Base-by-base conservation (phyloP, 164 flowering plant genomes). In the Annona squamosa region DNA sequence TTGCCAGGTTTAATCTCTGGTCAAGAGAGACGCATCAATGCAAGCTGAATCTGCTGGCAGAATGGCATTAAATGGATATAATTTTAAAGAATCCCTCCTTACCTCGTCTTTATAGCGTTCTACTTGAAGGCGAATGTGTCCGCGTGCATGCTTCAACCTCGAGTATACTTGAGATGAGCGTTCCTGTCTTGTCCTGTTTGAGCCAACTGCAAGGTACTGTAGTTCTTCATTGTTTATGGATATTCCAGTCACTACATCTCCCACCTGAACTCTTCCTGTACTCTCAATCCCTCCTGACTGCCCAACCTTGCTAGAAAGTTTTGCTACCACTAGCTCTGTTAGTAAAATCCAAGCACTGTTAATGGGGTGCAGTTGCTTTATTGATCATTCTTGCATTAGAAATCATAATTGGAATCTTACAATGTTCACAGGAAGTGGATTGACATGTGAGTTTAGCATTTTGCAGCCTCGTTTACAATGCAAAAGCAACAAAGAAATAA, bases 101-200 rank as follows among this genome's bases (percentile, higher is more conserved):
- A 79, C 82, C 79, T 74, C 75, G 2, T 80, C 79, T 77, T 74
- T 74, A 75, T 76, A 74, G 70, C 77, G 77, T 47, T 80, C 82
- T 3, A 80, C 77, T 71, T 80, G 82, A 26, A 80, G 79, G 56
- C 75, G 77, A 64, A 76, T 46, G 17, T 61, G 77, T 19, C 79
- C 79, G 37, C 47, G 75, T 19, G 66, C 71, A 42, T 63, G 70
- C 67, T 74, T 77, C 45, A 80, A 67, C 77, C 63, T 76, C 3
- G 82, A 80, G 69, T 74, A 77, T 47, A 64, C 77, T 48, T 74
- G 72, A 44, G 77, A 76, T 70, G 77, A 75, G 19, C 74, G 75
- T 4, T 74, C 73, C 3, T 65, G 75, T 71, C 67, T 69, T 44
- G n/a, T 72, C 44, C 69, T 71, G 70, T 18, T 75, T 17, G 79